Base-by-base conservation (phyloP, 495 filamentous ascomycete species). In the Xylaria castorea region DNA sequence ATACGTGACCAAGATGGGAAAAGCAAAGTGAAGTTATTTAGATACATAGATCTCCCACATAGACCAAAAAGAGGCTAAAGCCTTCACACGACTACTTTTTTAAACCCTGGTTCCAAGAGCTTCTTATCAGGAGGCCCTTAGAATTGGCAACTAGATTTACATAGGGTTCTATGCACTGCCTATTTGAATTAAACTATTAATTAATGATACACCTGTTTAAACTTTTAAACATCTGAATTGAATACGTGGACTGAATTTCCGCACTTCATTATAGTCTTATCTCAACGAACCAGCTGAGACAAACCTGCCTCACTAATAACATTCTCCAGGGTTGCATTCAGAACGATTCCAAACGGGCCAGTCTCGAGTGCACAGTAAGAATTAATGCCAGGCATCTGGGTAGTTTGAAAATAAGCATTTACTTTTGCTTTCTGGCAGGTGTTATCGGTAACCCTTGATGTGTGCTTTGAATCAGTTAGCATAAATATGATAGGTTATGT, bases 281-380 rank as follows among this genome's bases (percentile, higher is more conserved):
- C 22, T 42, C 20, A 67, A n/a, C 20, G 11, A 2, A 36, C 46
- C 3, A 67, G 48, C 12, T 55, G 46, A 1, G 65, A 55, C 9
- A 67, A 55, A 27, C 48, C 48, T 55, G 48, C 48, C 18, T 55
- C 7, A 0, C 4, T 6, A 55, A 67, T 67, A 11, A 27, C 30
- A 55, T 27, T 11, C 5, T 67, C 48, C 20, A 67, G 32, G 8
- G 65, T 67, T 67, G 44, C 12, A 27, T 55, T 55, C 11, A 67
- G 34, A 4, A 18, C 11, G 3, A 67, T n/a, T 5, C 65, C 65
- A 27, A 67, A 67, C 11, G 65, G 48, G 30, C 65, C 65, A 34
- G 46, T 30, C n/a, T 67, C 46, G n/a, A 67, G 65, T 22, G 65
- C 32, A 67, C 65, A 67, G 22, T 38, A 67, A 55, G 65, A 53